These are phyloP conservation scores for Colletotrichum trifolii DNA, from an alignment of 2,329 filamentous ascomycete species.

Conservation along the genomic window DNA sequence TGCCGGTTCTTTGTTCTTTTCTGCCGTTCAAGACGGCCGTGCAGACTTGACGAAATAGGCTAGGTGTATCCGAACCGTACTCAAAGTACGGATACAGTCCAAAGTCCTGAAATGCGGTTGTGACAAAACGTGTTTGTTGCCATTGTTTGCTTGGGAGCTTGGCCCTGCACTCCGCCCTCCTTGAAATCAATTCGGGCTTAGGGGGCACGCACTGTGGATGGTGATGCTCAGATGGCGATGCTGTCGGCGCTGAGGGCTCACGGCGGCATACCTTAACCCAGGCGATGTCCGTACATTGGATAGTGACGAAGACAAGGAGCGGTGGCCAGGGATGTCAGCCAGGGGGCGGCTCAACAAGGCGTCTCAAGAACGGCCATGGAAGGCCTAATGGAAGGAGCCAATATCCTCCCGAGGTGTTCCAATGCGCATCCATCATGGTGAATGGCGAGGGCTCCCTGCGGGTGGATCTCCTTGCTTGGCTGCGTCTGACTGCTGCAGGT, in stretches of 20 bases:
- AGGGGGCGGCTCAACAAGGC: background rate
- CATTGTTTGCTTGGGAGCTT: conserved; percentile 14
- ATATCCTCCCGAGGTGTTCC: conserved; percentile 15
- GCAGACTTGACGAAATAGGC: background rate
- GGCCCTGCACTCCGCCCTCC: background rate
- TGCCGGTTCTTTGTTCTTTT: conserved; percentile 18
- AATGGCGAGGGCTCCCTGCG: background rate
- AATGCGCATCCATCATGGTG: conserved; percentile 11
- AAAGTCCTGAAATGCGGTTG: too few species aligned
- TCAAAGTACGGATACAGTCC: background rate
- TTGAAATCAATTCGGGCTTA: background rate
- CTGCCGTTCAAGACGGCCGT: background rate
- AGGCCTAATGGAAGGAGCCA: conserved; percentile 28
- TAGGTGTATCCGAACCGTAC: background rate
- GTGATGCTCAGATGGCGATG: too few species aligned
- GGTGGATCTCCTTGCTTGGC: conserved; percentile 27
- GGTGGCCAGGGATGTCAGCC: background rate
- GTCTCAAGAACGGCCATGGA: conserved; percentile 34
- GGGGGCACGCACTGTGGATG: too few species aligned
- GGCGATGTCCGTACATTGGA: background rate
- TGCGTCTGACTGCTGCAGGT: conserved; percentile 4
- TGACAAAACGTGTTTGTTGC: conserved; percentile 11
- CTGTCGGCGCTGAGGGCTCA: too few species aligned
- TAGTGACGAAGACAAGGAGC: background rate
- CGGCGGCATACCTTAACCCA: too few species aligned